Evolutionary conservation across 331 rosid species (phyloP).

Genomic region (Telfairia occidentalis): DNA sequence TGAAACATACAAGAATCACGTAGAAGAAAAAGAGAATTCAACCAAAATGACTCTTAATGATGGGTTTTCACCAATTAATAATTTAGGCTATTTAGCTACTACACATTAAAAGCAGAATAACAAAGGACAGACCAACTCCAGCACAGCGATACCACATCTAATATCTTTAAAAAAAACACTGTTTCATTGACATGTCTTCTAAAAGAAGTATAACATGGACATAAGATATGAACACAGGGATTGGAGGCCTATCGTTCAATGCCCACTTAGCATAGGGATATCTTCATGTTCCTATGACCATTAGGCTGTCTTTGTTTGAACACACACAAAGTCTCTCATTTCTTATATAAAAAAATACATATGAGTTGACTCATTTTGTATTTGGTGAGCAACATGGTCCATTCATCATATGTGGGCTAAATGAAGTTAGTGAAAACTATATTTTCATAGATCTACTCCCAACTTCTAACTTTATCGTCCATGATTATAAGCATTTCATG

Average conservation of each 20-base stretch:
- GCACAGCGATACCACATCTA: not conserved
- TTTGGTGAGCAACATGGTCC: not conserved
- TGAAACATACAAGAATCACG: constrained; percentile 27
- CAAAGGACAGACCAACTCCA: not conserved
- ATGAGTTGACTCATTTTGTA: not conserved
- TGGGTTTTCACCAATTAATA: not conserved
- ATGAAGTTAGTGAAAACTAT: not conserved
- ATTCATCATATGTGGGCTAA: not conserved
- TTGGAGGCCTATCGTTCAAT: not conserved
- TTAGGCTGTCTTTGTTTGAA: not conserved
- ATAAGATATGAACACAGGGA: not conserved
- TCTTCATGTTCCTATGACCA: not conserved
- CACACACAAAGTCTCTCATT: not conserved
- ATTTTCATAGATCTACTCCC: not conserved
- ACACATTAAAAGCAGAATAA: not conserved
- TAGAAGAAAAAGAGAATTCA: constrained; percentile 10
- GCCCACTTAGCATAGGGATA: not conserved
- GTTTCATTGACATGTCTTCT: not conserved
- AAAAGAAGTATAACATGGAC: not conserved
- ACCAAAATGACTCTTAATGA: not conserved
- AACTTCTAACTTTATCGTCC: not conserved
- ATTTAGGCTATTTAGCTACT: not conserved
- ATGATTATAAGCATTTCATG: not conserved
- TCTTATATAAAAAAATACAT: not conserved
- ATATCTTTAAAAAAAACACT: not conserved